Evolutionary conservation across 139 green algal species (phyloP).

Genomic region (Chlorella sp.): DNA sequence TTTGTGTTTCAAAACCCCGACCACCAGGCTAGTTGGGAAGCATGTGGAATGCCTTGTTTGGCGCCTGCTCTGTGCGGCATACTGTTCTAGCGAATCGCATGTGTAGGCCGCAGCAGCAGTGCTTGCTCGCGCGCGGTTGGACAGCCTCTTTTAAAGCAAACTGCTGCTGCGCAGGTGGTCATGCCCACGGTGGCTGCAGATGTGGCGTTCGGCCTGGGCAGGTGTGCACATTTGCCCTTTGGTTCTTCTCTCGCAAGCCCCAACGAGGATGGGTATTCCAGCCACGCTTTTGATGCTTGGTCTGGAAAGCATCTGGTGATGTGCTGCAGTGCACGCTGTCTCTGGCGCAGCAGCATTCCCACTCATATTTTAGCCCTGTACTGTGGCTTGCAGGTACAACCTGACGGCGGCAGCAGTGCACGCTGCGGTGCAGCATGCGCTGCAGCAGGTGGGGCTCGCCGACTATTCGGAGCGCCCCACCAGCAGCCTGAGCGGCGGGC

Average conservation of each 20-base stretch:
- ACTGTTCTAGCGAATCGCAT: no score
- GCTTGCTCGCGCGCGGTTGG: conserved; percentile 20
- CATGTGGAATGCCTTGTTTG: no score
- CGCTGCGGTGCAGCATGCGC: conserved; percentile 60
- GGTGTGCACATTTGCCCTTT: conserved; percentile 32
- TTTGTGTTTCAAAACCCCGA: conserved; percentile 99
- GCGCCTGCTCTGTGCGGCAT: no score
- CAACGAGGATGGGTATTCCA: no score
- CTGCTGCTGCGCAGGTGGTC: conserved; percentile 56
- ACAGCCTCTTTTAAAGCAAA: not conserved
- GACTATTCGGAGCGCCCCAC: conserved; percentile 68
- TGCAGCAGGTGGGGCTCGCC: conserved; percentile 83
- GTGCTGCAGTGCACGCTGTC: no score
- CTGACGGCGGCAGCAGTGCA: conserved; percentile 61
- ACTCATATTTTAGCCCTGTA: no score
- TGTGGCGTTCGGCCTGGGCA: conserved; percentile 95
- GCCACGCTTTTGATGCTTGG: no score
- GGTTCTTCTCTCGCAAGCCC: no score
- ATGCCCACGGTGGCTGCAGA: conserved; percentile 94
- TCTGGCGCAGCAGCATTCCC: no score
- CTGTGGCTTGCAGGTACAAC: conserved; percentile 57
- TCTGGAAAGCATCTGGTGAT: no score
- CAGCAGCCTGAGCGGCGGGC: conserved; percentile 92
- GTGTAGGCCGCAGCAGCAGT: conserved; percentile 29
- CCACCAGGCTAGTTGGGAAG: conserved; percentile 77